Conservation (phyloP, 2,329 filamentous ascomycete genomes). For the Nothomitra cinnamomea region DNA sequence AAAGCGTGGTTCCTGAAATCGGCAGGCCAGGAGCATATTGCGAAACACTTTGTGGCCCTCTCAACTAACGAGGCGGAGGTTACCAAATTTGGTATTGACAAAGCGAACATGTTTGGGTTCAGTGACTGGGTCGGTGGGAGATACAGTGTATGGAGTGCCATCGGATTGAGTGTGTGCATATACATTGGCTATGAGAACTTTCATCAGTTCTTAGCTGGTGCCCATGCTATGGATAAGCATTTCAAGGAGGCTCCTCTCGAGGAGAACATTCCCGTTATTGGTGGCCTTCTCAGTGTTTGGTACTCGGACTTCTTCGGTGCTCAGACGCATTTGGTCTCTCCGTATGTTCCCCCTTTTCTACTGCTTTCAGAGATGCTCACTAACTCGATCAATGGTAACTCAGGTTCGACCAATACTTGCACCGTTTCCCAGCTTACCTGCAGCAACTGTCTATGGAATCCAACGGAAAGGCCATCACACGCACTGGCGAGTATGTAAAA, state of each 20-base stretch:
- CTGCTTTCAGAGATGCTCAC: not conserved
- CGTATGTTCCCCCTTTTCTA: slow-evolving; percentile 38
- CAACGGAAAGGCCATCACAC: slow-evolving; percentile 93
- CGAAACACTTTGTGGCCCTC: slow-evolving; percentile 96
- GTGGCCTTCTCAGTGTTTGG: slow-evolving; percentile 89
- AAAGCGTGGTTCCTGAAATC: slow-evolving; percentile 91
- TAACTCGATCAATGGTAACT: slow-evolving; percentile 13
- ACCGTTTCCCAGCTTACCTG: slow-evolving; percentile 96
- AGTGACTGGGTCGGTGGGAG: slow-evolving; percentile 96
- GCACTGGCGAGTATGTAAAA: slow-evolving; percentile 73
- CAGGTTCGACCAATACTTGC: slow-evolving; percentile 95
- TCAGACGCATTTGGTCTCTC: slow-evolving; percentile 92
- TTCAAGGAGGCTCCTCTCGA: slow-evolving; percentile 81
- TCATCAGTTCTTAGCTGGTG: slow-evolving; percentile 84
- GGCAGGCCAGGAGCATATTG: slow-evolving; percentile 56
- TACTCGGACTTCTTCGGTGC: slow-evolving; percentile 98
- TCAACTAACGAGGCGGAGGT: slow-evolving; percentile 94
- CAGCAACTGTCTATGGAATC: slow-evolving; percentile 99
- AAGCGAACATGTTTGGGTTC: slow-evolving; percentile 99
- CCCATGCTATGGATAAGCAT: slow-evolving; percentile 96
- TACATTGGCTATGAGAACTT: slow-evolving; percentile 98
- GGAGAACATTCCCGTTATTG: slow-evolving; percentile 87
- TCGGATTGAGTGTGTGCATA: slow-evolving; percentile 81
- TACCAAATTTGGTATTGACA: slow-evolving; percentile 96
- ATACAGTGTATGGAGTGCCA: slow-evolving; percentile 98